Percentiles rank a stretch among this genome's conserved stretches.
Evolutionary conservation across 1,284 basidiomycete genomes (phyloP).

Genomic region (Cerrena zonata): DNA sequence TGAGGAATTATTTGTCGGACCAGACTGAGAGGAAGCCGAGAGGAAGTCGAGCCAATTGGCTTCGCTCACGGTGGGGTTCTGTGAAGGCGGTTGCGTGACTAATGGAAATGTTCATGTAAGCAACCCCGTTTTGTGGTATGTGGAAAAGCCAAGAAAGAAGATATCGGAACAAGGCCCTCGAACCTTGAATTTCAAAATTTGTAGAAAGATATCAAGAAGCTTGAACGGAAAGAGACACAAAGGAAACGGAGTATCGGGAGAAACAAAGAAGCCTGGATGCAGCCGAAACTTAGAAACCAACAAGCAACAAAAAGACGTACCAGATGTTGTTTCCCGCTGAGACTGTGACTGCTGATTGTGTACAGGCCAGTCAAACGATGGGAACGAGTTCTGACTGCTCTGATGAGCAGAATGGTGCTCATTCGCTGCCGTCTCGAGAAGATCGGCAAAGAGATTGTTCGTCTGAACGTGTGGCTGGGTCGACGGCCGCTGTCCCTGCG

Average conservation of each 20-base stretch:
- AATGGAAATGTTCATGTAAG: background rate
- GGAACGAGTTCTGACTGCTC: conserved; percentile 12
- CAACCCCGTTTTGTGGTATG: no score
- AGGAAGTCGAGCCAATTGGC: conserved; percentile 26
- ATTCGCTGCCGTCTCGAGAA: conserved; percentile 14
- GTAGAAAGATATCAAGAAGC: background rate
- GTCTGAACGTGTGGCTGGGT: conserved; percentile 2
- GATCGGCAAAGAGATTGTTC: conserved; percentile 19
- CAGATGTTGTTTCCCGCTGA: conserved; percentile 16
- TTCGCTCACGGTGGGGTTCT: conserved; percentile 4
- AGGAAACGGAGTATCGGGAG: no score
- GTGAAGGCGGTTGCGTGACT: conserved; percentile 9
- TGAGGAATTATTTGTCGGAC: no score
- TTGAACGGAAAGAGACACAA: background rate
- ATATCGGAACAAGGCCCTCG: no score
- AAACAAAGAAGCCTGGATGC: no score
- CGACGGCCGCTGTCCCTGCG: conserved; percentile 5
- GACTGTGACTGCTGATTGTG: conserved; percentile 17
- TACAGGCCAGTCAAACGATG: conserved; percentile 26
- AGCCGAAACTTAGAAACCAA: background rate
- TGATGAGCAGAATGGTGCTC: conserved; percentile 12
- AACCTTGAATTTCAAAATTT: background rate
- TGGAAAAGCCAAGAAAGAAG: no score
- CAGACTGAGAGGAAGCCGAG: conserved; percentile 7
- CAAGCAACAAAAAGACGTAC: conserved; percentile 1